Conservation (phyloP, 176 grass and related monocot species). For the Bolboschoenus planiculmis region DNA sequence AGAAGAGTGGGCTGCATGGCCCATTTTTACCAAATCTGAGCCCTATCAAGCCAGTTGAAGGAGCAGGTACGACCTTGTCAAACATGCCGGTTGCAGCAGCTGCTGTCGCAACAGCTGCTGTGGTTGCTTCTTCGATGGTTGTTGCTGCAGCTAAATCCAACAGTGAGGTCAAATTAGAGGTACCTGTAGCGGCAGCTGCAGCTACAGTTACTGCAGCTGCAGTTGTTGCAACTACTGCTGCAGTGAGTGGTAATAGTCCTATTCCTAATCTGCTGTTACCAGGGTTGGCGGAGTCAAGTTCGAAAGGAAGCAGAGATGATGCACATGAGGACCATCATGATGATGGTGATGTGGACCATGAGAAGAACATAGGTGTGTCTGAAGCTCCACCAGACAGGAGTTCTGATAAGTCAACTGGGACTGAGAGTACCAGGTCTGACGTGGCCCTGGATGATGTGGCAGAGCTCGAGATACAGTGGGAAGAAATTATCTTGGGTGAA, state of each 20-base stretch:
- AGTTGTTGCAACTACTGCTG: slow-evolving; percentile 80
- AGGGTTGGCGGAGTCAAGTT: slow-evolving; percentile 32
- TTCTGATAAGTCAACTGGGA: slow-evolving; percentile 77
- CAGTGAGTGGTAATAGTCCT: slow-evolving; percentile 52
- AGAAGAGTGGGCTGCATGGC: slow-evolving; percentile 51
- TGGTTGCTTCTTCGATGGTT: slow-evolving; percentile 95
- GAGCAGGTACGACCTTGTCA: slow-evolving; percentile 31
- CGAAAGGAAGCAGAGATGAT: slow-evolving; percentile 35
- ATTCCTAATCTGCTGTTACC: slow-evolving; percentile 43
- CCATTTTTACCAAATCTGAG: slow-evolving; percentile 47
- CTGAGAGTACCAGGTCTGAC: slow-evolving; percentile 82
- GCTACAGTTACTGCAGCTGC: slow-evolving; percentile 90
- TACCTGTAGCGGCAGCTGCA: slow-evolving; percentile 75
- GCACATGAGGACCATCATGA: slow-evolving; percentile 39
- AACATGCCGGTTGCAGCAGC: slow-evolving; percentile 86
- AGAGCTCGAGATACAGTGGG: slow-evolving; percentile 96
- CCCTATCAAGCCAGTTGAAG: slow-evolving; percentile 49
- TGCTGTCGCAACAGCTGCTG: slow-evolving; percentile 94
- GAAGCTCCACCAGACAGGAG: slow-evolving; percentile 46
- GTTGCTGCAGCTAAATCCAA: slow-evolving; percentile 81
- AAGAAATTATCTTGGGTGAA: slow-evolving; percentile 80
- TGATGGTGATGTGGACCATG: slow-evolving; percentile 34
- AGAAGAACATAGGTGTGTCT: slow-evolving; percentile 37
- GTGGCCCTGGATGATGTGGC: slow-evolving; percentile 66
- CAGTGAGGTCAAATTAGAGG: slow-evolving; percentile 63